Evolutionary conservation across 371 early-diverging fungal genomes (phyloP).

Genomic region (Batrachochytrium dendrobatidis): DNA sequence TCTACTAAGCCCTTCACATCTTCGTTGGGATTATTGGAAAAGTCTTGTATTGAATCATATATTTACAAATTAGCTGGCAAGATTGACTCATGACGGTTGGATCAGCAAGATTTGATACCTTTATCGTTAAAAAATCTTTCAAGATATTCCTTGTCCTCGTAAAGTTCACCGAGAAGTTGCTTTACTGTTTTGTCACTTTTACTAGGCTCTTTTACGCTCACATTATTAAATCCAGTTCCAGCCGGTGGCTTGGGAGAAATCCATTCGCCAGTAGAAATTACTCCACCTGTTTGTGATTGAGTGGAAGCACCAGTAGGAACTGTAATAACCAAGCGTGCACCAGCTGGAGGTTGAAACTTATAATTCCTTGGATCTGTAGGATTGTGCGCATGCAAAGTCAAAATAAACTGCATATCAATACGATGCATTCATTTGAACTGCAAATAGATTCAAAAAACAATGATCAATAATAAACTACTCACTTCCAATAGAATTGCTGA

Average conservation of each 20-base stretch:
- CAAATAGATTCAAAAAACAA: no score
- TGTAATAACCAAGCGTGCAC: constrained; percentile 6
- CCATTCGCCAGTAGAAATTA: constrained; percentile 4
- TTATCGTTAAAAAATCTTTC: constrained; percentile 27
- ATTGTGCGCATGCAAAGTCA: background rate
- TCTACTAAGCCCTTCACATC: constrained; percentile 27
- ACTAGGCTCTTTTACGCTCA: background rate
- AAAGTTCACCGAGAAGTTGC: constrained; percentile 41
- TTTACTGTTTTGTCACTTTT: constrained; percentile 19
- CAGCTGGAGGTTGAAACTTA: constrained; percentile 34
- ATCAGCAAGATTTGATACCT: constrained; percentile 19
- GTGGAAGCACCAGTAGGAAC: background rate
- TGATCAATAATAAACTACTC: background rate
- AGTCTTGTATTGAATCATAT: constrained; percentile 20
- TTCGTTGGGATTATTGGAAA: constrained; percentile 32
- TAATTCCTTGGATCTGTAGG: constrained; percentile 30
- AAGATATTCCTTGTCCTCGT: constrained; percentile 39
- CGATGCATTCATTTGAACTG: background rate
- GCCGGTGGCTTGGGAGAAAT: constrained; percentile 9
- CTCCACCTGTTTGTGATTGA: background rate
- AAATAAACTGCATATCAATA: background rate
- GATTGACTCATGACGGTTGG: no score
- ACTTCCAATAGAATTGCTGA: constrained; percentile 47
- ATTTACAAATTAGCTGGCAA: background rate
- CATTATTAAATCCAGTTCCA: background rate